Conservation (phyloP, 768 basidiomycete species). For the Heimioporus sp. region DNA sequence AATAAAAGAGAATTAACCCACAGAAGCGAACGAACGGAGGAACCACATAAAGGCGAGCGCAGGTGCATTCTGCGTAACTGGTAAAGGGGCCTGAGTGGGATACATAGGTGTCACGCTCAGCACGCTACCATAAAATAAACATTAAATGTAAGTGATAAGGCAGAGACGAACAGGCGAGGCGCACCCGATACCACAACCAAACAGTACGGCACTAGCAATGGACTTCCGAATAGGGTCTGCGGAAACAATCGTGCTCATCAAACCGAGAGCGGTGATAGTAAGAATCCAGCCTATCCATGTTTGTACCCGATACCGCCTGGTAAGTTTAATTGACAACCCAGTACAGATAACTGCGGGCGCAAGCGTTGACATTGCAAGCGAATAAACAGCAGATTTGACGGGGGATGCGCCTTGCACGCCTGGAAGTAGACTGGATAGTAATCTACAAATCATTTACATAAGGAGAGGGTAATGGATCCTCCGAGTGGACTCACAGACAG, state of each 20-base stretch:
- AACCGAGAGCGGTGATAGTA: conserved; percentile 33
- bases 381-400: conserved; percentile 27
- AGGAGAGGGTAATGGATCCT: background rate
- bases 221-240: conserved; percentile 22
- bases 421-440: conserved; percentile 46
- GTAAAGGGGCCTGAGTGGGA: conserved; percentile 47
- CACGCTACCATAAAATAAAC: background rate
- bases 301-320: conserved; percentile 33
- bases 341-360: conserved; percentile 30
- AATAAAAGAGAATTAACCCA: conserved; percentile 8
- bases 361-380: conserved; percentile 22
- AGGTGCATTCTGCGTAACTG: conserved; percentile 37
- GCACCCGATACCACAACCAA: conserved; percentile 4
- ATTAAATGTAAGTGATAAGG: background rate
- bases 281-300: conserved; percentile 34
- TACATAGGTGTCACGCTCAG: conserved; percentile 34
- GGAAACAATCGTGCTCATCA: conserved; percentile 30
- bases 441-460: conserved; percentile 21
- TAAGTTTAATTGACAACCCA: conserved; percentile 29
- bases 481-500: conserved; percentile 20
- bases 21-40: conserved; percentile 35
- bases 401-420: conserved; percentile 36
- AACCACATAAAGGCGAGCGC: conserved; percentile 46
- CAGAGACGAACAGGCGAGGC: background rate
- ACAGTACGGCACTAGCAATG: conserved; percentile 10